Evolutionary conservation across 345 rosid genomes (phyloP), one percentile per base, ranked within the genome.

Genomic region (Syzygium oleosum): DNA sequence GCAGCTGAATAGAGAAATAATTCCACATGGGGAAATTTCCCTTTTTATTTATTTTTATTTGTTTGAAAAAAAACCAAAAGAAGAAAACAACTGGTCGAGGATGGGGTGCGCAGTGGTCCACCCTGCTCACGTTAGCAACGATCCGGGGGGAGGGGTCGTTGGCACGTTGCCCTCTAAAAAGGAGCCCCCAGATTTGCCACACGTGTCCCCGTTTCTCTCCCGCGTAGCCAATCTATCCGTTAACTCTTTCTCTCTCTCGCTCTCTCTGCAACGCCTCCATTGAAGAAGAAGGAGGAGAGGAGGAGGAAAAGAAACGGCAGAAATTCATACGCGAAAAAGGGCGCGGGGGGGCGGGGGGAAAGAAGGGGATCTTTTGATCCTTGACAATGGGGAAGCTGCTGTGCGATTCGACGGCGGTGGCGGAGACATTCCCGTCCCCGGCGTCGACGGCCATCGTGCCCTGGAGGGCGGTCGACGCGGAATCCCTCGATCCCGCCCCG

Each of bases 361-460:
- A 34, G 19, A 21, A 4, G 27, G 73, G 19, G 78, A 88, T 59
- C 61, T 65, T 59, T 6, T 65, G 85, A 29, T 68, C 61, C n/a
- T 5, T 43, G 46, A 43, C 54, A 49, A 97, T 98, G 99, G 99
- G 99, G 38, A 98, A 96, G 90, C 91, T 96, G 46, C 85, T 96
- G 1, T 96, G 96, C 86, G 98, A 98, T 91, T 93, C 99, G 3
- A 86, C 98, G 88, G 88, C 97, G 58, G 94, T 95, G 19, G 92
- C 92, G 84, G 96, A 93, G 88, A 87, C 94, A 14, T 94, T 94
- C 89, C 98, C 91, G 84, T 78, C 96, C 90, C 95, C 93, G 88
- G 79, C 96, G 51, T 91, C 97, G 19, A 92, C 99, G 73, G 94
- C 96, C 56, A 87, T 92, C 41, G 94, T 90, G 17, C 92, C 92